Percentiles rank a stretch among this genome's conserved stretches.
These are phyloP conservation scores for Alternaria hordeiaustralica DNA, from an alignment of 2,329 filamentous ascomycete species.

Conservation along the genomic window DNA sequence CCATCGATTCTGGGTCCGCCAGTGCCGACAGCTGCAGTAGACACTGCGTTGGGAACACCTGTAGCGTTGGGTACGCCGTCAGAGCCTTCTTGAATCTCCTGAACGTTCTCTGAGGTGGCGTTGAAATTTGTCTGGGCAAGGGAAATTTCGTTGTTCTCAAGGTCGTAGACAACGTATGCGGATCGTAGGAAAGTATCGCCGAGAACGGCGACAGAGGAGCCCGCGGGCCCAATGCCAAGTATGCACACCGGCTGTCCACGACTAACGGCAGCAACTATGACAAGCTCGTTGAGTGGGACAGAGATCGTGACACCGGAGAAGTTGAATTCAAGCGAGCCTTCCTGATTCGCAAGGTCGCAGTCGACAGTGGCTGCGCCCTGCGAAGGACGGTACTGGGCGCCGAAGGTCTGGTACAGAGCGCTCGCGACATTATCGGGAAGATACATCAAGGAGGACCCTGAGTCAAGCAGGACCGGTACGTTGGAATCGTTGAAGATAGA, in stretches of 20 bases:
- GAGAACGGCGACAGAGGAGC: slow-evolving; percentile 57
- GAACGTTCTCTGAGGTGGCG: slow-evolving; percentile 55
- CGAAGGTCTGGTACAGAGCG: slow-evolving; percentile 50
- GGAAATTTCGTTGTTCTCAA: slow-evolving; percentile 65
- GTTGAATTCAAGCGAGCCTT: slow-evolving; percentile 62
- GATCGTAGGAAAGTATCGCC: slow-evolving; percentile 69
- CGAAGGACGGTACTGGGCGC: slow-evolving; percentile 50
- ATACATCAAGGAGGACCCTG: slow-evolving; percentile 75
- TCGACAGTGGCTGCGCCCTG: slow-evolving; percentile 59
- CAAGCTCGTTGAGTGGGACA: slow-evolving; percentile 62
- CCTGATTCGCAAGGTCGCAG: slow-evolving; percentile 58
- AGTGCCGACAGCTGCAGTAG: slow-evolving; percentile 52
- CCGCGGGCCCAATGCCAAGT: slow-evolving; percentile 58
- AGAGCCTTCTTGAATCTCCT: slow-evolving; percentile 61
- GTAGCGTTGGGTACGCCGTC: slow-evolving; percentile 61
- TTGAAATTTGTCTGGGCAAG: slow-evolving; percentile 68
- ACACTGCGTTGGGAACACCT: slow-evolving; percentile 58
- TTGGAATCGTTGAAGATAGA: slow-evolving; percentile 53
- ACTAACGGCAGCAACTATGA: slow-evolving; percentile 57
- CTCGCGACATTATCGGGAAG: slow-evolving; percentile 67
- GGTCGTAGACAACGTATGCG: slow-evolving; percentile 69
- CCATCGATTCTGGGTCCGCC: slow-evolving; percentile 54
- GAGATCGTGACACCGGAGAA: slow-evolving; percentile 63
- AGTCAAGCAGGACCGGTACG: slow-evolving; percentile 72
- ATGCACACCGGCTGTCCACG: slow-evolving; percentile 54